Percentiles rank a stretch among this genome's conserved stretches.
phyloP scores from a whole-genome alignment of 2,329 filamentous ascomycete genomes.

The Arthrinium phaeospermum region DNA sequence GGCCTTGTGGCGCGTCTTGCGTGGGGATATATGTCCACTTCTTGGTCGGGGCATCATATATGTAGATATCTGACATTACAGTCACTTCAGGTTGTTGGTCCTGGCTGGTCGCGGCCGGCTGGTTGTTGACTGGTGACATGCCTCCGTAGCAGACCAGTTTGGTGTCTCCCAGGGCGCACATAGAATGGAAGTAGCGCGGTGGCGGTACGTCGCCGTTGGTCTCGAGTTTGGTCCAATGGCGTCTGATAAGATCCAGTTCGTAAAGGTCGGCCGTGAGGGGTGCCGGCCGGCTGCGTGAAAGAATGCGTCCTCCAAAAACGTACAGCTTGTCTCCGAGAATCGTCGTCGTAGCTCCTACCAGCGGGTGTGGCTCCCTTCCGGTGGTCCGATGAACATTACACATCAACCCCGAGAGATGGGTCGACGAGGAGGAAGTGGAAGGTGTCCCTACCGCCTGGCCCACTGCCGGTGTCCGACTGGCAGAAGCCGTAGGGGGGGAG shows the following conservation, averaged over 20 bases:
- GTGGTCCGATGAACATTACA: constrained; percentile 84
- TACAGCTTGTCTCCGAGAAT: constrained; percentile 95
- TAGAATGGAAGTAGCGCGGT: constrained; percentile 95
- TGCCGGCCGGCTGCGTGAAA: constrained; percentile 80
- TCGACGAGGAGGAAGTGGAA: constrained; percentile 53
- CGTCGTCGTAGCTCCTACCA: constrained; percentile 95
- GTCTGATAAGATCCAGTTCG: constrained; percentile 86
- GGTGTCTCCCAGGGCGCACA: constrained; percentile 90
- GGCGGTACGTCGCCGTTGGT: constrained; percentile 84
- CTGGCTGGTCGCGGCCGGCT: constrained; percentile 49
- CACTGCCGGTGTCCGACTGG: constrained; percentile 43
- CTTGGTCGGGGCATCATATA: constrained; percentile 84
- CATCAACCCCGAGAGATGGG: constrained; percentile 70
- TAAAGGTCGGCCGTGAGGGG: constrained; percentile 90
- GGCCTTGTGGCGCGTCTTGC: constrained; percentile 83
- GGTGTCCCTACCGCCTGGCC: constrained; percentile 49
- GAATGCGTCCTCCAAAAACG: constrained; percentile 89
- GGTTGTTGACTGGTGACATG: constrained; percentile 80
- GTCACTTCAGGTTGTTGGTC: constrained; percentile 82
- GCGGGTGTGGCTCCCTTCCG: constrained; percentile 84
- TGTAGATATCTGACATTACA: constrained; percentile 97
- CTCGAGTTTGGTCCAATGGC: constrained; percentile 93
- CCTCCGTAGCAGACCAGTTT: constrained; percentile 98
- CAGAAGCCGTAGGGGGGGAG: constrained; percentile 57
- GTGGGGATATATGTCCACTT: constrained; percentile 87